Conservation (phyloP, 2,329 filamentous ascomycete genomes). For the Mollisia scopiformis region DNA sequence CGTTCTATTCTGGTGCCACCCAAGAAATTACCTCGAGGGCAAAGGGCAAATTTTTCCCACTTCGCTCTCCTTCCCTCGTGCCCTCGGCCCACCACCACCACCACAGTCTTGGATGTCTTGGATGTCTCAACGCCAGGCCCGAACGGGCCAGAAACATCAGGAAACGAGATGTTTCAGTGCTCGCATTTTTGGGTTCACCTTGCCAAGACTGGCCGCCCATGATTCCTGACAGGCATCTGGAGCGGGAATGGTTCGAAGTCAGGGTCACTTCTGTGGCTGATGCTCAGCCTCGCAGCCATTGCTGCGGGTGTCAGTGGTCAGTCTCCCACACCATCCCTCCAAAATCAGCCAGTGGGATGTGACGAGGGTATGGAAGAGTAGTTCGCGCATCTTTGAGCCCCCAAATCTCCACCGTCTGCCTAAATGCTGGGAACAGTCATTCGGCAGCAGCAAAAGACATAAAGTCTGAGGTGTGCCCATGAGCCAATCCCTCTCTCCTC, state of each 20-base stretch:
- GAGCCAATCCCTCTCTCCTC: constrained; percentile 17
- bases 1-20: constrained; percentile 15
- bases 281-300: constrained; percentile 18
- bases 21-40: neutral
- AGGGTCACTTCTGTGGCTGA: constrained; percentile 15
- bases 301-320: constrained; percentile 14
- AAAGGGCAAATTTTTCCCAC: neutral
- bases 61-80: neutral
- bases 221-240: constrained; percentile 10
- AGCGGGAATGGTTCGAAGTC: neutral
- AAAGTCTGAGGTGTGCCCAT: constrained; percentile 18
- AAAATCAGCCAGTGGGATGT: constrained; percentile 1
- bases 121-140: neutral
- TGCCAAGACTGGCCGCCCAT: no score
- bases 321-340: constrained; percentile 6
- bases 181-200: no score
- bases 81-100: neutral
- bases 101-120: neutral
- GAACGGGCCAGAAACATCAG: neutral
- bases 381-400: constrained; percentile 1
- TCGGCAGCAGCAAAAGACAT: constrained; percentile 7
- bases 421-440: constrained; percentile 1
- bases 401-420: constrained; percentile 2
- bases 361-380: neutral
- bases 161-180: neutral